These are phyloP conservation scores for Candida andamanensis DNA, from an alignment of 805 yeast genomes.

Conservation along the genomic window DNA sequence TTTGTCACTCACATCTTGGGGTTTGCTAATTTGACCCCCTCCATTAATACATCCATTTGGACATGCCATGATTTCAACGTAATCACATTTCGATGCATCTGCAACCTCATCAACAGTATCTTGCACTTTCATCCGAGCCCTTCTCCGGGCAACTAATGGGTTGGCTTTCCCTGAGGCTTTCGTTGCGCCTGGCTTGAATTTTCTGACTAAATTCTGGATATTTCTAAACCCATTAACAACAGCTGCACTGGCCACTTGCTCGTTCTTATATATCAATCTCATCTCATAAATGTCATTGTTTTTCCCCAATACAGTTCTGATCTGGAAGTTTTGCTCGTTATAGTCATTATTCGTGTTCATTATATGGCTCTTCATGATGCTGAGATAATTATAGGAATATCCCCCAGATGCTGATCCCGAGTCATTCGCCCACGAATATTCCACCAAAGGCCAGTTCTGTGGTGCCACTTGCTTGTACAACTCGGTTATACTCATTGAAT, in stretches of 20 bases:
- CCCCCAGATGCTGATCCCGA: slow-evolving; percentile 88
- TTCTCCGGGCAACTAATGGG: slow-evolving; percentile 41
- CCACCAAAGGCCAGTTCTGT: slow-evolving; percentile 52
- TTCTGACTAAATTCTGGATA: slow-evolving; percentile 88
- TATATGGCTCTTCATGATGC: slow-evolving; percentile 27
- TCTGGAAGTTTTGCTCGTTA: slow-evolving; percentile 16
- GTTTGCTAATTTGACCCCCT: slow-evolving; percentile 77
- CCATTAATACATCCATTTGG: slow-evolving; percentile 98
- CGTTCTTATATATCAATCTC: slow-evolving; percentile 41
- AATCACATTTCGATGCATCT: slow-evolving; percentile 67
- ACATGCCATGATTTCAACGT: slow-evolving; percentile 96
- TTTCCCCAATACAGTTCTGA: slow-evolving; percentile 53
- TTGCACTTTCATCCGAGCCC: slow-evolving; percentile 31
- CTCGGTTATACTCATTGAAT: slow-evolving; percentile 11
- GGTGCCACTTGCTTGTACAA: slow-evolving; percentile 45
- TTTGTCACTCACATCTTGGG: slow-evolving; percentile 32
- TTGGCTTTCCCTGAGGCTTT: slow-evolving; percentile 16
- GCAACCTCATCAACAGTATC: slow-evolving; percentile 25
- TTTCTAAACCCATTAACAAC: slow-evolving; percentile 87
- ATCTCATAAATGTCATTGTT: slow-evolving; percentile 75
- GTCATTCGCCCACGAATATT: slow-evolving; percentile 66
- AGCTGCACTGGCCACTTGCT: slow-evolving; percentile 48
- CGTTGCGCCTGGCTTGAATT: slow-evolving; percentile 44
- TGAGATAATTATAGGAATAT: slow-evolving; percentile 66
- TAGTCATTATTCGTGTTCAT: slow-evolving; percentile 12